Conservation (phyloP, 2,329 filamentous ascomycete genomes). For the Sclerotinia minor region DNA sequence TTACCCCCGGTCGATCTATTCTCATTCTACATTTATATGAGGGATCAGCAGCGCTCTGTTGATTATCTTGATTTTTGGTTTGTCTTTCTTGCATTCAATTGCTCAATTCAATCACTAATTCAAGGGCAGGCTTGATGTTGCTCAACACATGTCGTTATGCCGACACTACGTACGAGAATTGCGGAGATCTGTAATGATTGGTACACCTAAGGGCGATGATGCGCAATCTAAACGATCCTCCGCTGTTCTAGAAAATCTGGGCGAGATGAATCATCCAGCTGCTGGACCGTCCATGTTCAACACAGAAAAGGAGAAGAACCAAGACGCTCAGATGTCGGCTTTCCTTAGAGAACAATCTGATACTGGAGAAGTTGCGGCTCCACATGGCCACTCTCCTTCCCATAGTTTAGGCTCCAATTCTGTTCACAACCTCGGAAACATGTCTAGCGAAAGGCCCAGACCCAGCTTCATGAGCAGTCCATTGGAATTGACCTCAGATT, state of each 20-base stretch:
- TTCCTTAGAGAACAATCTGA: constrained; percentile 72
- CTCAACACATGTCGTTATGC: constrained; percentile 97
- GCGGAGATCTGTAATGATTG: constrained; percentile 86
- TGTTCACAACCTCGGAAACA: constrained; percentile 48
- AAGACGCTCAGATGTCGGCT: constrained; percentile 87
- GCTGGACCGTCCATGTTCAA: constrained; percentile 63
- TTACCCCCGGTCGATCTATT: constrained; percentile 94
- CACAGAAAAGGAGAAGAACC: constrained; percentile 70
- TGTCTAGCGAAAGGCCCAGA: constrained; percentile 49
- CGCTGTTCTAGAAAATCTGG: constrained; percentile 69
- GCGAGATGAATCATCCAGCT: constrained; percentile 62
- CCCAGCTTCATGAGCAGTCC: constrained; percentile 62
- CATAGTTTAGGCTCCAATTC: constrained; percentile 41
- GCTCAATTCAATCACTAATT: constrained; percentile 22
- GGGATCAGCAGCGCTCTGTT: constrained; percentile 95
- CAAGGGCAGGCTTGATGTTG: constrained; percentile 84
- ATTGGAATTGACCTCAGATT: constrained; percentile 67
- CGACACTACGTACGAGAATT: constrained; percentile 96
- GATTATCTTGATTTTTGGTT: constrained; percentile 99
- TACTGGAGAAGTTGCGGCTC: constrained; percentile 45
- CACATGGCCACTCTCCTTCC: constrained; percentile 57
- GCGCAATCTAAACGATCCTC: constrained; percentile 78
- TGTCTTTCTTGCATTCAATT: constrained; percentile 3
- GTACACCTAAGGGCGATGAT: constrained; percentile 87
- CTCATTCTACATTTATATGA: constrained; percentile 99